Percentiles rank a stretch among this genome's conserved stretches.
These are phyloP conservation scores for Lepidium aucheri DNA, from an alignment of 345 rosid species.

Conservation along the genomic window DNA sequence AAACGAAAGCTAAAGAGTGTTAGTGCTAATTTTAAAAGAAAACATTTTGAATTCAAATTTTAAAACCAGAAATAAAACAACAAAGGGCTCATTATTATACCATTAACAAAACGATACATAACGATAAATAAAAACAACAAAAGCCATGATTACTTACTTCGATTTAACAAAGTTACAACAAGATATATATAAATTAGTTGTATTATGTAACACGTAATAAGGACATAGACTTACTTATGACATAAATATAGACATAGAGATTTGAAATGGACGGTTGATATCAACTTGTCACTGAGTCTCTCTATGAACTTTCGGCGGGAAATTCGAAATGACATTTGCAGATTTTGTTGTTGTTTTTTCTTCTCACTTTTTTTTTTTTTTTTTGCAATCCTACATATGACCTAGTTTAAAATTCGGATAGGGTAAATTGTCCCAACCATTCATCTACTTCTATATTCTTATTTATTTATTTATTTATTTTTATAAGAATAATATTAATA, in stretches of 20 bases:
- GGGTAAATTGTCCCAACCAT: conserved; percentile 16
- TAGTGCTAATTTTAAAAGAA: background rate
- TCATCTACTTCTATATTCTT: background rate
- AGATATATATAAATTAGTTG: too few species aligned
- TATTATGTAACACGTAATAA: too few species aligned
- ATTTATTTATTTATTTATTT: background rate
- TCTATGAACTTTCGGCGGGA: conserved; percentile 24
- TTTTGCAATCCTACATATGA: background rate
- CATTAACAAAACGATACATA: too few species aligned
- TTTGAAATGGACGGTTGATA: conserved; percentile 24
- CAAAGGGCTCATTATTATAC: too few species aligned
- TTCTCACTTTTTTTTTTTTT: background rate
- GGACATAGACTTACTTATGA: background rate
- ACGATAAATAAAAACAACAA: too few species aligned
- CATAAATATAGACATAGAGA: background rate
- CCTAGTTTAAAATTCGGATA: conserved; percentile 5
- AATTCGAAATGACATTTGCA: conserved; percentile 28
- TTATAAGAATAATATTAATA: background rate
- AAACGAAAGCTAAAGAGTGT: background rate
- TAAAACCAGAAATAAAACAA: too few species aligned
- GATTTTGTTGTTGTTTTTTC: background rate
- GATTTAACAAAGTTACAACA: too few species aligned
- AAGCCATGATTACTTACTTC: too few species aligned
- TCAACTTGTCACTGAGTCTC: conserved; percentile 4
- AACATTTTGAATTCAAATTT: too few species aligned